These are phyloP conservation scores for Castanea mollissima DNA, from an alignment of 306 rosid species.

Conservation along the genomic window DNA sequence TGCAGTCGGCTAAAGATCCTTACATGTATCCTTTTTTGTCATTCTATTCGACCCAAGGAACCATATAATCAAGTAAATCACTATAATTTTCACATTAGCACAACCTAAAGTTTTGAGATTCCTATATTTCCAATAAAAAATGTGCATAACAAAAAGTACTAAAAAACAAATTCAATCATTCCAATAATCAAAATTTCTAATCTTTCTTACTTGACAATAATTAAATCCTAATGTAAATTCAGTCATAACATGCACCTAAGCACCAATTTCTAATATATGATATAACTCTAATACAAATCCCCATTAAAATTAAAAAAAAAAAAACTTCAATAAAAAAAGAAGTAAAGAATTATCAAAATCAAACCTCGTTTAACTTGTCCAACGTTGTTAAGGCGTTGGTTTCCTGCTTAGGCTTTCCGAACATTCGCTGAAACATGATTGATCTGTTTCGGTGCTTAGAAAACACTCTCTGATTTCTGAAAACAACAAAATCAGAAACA, in stretches of 20 bases:
- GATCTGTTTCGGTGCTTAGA: constrained; percentile 6
- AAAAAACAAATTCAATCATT: background rate
- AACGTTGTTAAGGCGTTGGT: constrained; percentile 65
- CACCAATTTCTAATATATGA: background rate
- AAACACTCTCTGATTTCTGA: background rate
- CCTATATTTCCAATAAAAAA: background rate
- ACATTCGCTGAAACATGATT: constrained; percentile 75
- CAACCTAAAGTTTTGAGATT: background rate
- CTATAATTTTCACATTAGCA: background rate
- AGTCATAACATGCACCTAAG: background rate
- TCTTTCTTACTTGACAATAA: background rate
- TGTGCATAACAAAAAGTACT: background rate
- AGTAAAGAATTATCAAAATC: background rate
- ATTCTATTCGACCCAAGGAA: too few species aligned
- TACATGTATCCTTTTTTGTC: too few species aligned
- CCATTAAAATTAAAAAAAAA: too few species aligned
- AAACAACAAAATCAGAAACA: background rate
- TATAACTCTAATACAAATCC: background rate
- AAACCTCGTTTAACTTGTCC: constrained; percentile 88
- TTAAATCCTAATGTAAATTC: background rate
- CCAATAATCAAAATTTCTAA: background rate
- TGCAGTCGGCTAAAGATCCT: too few species aligned
- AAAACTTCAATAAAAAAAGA: background rate
- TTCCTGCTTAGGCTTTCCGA: constrained; percentile 87
- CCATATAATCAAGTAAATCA: too few species aligned